Percentiles rank a stretch among this genome's conserved stretches.
Evolutionary conservation across 2,329 filamentous ascomycete genomes (phyloP).

Genomic region (Ophiosphaerella herpotricha): DNA sequence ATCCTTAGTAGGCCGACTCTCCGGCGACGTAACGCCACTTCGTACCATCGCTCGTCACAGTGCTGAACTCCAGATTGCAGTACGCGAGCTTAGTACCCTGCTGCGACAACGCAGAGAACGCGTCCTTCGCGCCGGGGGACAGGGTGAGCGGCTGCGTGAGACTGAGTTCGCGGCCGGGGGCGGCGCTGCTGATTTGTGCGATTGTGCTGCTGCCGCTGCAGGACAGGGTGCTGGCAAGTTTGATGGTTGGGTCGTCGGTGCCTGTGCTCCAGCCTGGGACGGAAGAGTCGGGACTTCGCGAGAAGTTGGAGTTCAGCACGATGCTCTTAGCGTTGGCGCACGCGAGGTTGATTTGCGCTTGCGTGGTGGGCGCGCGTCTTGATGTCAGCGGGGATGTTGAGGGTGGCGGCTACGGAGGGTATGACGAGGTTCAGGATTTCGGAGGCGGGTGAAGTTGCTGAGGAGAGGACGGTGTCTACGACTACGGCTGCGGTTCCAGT

Average conservation of each 20-base stretch:
- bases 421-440: neutral
- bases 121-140: constrained; percentile 31
- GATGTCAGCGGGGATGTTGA: neutral
- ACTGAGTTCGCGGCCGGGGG: constrained; percentile 19
- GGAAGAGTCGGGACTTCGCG: constrained; percentile 13
- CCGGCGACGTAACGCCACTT: constrained; percentile 18
- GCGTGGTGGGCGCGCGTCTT: constrained; percentile 17
- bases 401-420: neutral
- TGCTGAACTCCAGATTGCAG: constrained; percentile 21
- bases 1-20: constrained; percentile 12
- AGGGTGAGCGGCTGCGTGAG: constrained; percentile 34
- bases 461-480: constrained; percentile 1
- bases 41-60: constrained; percentile 14
- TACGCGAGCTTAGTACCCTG: constrained; percentile 21
- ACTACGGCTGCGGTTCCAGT: constrained; percentile 1
- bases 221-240: constrained; percentile 14
- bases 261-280: constrained; percentile 28
- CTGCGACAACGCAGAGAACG: constrained; percentile 12
- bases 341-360: constrained; percentile 29
- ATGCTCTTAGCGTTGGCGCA: constrained; percentile 30
- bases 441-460: neutral
- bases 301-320: constrained; percentile 34
- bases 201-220: constrained; percentile 12
- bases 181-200: constrained; percentile 29
- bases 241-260: constrained; percentile 19